Percentiles rank a stretch among this genome's conserved stretches.
Evolutionary conservation across 345 rosid species (phyloP).

Genomic region (Syzygium aromaticum): DNA sequence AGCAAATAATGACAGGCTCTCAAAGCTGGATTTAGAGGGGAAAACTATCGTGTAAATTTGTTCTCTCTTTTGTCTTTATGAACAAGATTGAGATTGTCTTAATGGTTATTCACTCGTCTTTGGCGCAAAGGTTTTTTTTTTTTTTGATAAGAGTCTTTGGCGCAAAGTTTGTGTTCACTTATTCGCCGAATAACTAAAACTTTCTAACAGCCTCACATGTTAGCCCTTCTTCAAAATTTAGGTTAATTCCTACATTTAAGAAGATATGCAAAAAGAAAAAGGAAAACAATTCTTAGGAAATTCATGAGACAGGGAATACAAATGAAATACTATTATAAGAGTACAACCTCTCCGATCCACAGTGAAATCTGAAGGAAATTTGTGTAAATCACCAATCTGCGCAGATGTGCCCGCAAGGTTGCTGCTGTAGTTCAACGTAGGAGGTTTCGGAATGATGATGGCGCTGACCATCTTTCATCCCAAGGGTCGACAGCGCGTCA

Average conservation of each 20-base stretch:
- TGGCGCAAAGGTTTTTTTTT: no score
- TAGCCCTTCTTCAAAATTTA: background rate
- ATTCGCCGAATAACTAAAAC: background rate
- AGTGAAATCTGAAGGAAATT: background rate
- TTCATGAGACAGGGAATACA: background rate
- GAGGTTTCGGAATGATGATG: slow-evolving; percentile 15
- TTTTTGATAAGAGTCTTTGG: no score
- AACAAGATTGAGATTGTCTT: background rate
- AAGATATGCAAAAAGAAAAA: background rate
- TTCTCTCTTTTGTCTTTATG: background rate
- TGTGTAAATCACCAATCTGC: background rate
- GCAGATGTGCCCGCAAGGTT: background rate
- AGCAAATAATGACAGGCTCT: background rate
- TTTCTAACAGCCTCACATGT: background rate
- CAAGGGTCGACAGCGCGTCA: slow-evolving; percentile 4
- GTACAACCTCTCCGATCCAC: background rate
- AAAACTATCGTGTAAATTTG: background rate
- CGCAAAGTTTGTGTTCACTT: background rate
- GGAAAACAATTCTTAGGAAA: background rate
- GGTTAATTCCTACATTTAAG: background rate
- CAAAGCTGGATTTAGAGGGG: background rate
- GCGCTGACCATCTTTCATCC: slow-evolving; percentile 8
- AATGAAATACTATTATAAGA: background rate
- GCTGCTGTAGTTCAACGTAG: slow-evolving; percentile 23
- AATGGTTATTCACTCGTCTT: background rate